Conservation (phyloP, 352 stramenopile genomes). For the Sclerospora graminicola region DNA sequence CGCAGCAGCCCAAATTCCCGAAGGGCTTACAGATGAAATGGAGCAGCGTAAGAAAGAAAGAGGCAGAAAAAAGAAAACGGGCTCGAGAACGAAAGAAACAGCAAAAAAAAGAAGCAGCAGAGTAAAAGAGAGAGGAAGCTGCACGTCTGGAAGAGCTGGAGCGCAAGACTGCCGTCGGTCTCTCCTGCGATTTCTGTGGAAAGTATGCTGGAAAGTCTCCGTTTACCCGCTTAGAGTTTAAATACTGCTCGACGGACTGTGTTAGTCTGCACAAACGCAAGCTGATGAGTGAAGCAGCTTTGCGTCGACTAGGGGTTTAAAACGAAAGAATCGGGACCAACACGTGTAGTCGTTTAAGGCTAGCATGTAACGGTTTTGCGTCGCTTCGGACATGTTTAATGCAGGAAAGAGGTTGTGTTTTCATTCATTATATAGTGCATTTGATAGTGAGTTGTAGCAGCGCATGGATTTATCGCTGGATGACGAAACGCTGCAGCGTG, state of each 20-base stretch:
- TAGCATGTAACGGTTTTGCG: constrained; percentile 4
- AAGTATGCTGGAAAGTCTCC: constrained; percentile 81
- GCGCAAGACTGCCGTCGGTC: constrained; percentile 62
- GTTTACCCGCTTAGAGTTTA: constrained; percentile 87
- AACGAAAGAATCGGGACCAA: not conserved
- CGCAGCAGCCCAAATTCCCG: constrained; percentile 52
- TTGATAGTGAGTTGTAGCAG: too few species aligned
- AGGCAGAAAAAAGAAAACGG: constrained; percentile 83
- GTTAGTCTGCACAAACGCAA: constrained; percentile 89
- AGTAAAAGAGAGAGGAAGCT: constrained; percentile 64
- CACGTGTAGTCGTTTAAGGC: constrained; percentile 5
- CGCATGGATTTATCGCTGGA: constrained; percentile 55
- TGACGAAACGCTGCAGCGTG: constrained; percentile 87
- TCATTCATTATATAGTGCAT: too few species aligned
- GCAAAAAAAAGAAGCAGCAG: constrained; percentile 62
- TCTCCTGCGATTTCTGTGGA: constrained; percentile 68
- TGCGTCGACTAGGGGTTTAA: constrained; percentile 62
- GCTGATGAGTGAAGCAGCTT: constrained; percentile 88
- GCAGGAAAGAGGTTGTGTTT: too few species aligned
- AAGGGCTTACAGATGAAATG: constrained; percentile 66
- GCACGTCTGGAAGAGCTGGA: constrained; percentile 45
- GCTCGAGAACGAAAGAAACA: constrained; percentile 88
- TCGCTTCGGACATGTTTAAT: not conserved
- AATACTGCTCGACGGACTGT: constrained; percentile 91
- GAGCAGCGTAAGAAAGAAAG: constrained; percentile 75